Evolutionary conservation across 257 asterid species (phyloP).

Genomic region (Gardenia jasminoides): DNA sequence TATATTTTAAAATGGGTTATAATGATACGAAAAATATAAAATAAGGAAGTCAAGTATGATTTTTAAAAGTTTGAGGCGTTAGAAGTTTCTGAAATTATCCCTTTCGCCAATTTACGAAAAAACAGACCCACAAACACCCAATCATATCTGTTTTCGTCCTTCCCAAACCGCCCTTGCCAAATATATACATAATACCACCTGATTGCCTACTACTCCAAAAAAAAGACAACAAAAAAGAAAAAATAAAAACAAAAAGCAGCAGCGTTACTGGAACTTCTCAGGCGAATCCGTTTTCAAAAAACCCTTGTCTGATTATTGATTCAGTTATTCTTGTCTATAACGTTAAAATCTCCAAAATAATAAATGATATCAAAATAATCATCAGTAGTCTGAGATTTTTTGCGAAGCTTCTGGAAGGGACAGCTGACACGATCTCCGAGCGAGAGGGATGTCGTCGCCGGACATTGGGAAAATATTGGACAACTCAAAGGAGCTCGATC

Average conservation of each 20-base stretch:
- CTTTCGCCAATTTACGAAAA: too few species aligned
- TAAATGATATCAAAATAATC: constrained; percentile 1
- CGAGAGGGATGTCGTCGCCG: constrained; percentile 69
- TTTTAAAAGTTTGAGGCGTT: too few species aligned
- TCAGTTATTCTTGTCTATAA: not conserved
- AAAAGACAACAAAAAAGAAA: not conserved
- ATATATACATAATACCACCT: too few species aligned
- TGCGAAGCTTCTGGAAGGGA: constrained; percentile 8
- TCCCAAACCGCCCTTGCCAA: constrained; percentile 8
- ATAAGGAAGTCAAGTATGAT: too few species aligned
- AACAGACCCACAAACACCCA: too few species aligned
- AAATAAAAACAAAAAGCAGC: too few species aligned
- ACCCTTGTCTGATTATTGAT: constrained; percentile 9
- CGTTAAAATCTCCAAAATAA: not conserved
- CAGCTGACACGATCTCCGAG: constrained; percentile 29
- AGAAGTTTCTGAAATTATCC: too few species aligned
- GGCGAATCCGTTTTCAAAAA: constrained; percentile 5
- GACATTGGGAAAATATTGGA: constrained; percentile 73
- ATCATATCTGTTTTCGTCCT: not conserved
- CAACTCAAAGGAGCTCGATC: constrained; percentile 86
- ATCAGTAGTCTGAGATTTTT: not conserved
- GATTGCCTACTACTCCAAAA: not conserved
- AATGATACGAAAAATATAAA: too few species aligned
- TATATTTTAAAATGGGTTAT: too few species aligned
- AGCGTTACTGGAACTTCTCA: not conserved